phyloP scores from a whole-genome alignment of 768 basidiomycete species.

The Tylopilus sp. region DNA sequence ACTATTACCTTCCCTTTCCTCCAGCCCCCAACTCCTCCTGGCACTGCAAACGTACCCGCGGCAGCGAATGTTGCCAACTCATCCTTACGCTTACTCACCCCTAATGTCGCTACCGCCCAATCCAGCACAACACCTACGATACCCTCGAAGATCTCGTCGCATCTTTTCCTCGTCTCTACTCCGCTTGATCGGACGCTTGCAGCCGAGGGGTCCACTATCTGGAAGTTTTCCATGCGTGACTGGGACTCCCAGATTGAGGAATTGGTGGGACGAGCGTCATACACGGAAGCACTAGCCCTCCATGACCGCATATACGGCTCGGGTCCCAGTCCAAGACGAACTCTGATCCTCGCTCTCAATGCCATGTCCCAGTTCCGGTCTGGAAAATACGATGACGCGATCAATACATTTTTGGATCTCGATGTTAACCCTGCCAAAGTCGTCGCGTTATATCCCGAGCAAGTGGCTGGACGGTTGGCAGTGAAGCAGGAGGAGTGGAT shows the following conservation, averaged over 20 bases:
- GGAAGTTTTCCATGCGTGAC: constrained; percentile 66
- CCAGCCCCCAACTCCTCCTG: constrained; percentile 26
- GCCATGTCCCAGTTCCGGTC: constrained; percentile 75
- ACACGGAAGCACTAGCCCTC: constrained; percentile 77
- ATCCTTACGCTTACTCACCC: constrained; percentile 57
- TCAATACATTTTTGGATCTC: constrained; percentile 83
- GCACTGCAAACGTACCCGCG: not conserved
- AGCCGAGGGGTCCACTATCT: constrained; percentile 74
- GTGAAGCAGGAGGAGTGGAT: constrained; percentile 74
- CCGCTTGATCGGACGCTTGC: constrained; percentile 69
- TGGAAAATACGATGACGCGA: constrained; percentile 69
- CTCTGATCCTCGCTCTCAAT: constrained; percentile 64
- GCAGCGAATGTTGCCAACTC: constrained; percentile 33
- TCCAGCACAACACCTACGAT: constrained; percentile 32
- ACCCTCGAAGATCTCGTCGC: constrained; percentile 29
- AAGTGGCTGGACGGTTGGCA: constrained; percentile 74
- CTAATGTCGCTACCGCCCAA: constrained; percentile 37
- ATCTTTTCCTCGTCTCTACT: constrained; percentile 61
- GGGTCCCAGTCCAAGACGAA: constrained; percentile 34
- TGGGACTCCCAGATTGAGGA: constrained; percentile 87
- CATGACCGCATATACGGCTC: constrained; percentile 44
- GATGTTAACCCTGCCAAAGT: constrained; percentile 94
- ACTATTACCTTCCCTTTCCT: constrained; percentile 62
- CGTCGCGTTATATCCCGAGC: constrained; percentile 81
- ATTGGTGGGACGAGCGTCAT: constrained; percentile 62